Base-by-base conservation (phyloP, 495 filamentous ascomycete species). In the Neurospora sp. region DNA sequence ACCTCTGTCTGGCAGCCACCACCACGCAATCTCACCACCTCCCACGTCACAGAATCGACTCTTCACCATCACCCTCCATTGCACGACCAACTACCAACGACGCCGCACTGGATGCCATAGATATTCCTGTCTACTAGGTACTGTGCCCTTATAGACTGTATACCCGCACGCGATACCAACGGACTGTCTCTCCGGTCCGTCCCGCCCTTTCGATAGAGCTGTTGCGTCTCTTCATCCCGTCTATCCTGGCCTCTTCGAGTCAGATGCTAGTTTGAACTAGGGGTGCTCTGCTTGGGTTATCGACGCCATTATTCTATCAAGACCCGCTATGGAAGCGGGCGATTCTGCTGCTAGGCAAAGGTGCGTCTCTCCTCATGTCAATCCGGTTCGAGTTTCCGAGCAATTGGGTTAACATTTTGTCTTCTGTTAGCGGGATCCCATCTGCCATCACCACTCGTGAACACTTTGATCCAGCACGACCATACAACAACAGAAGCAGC, bases 251-350 rank as follows among this genome's bases (percentile, higher is more conserved):
- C 31, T 38, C 35, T 42, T n/a, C 59, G n/a, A 41, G 44, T 71
- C 70, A 71, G 44, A 78, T 76, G 74, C 72, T 73, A 71, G 69
- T 61, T 40, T 72, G 76, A 70, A 70, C 69, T 73, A 68, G 59
- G 68, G 61, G 69, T 73, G 69, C 72, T 71, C 53, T 69, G 70
- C 73, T 74, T 69, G 59, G 48, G 76, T 53, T 40, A 39, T 69
- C 71, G 70, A 72, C 66, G 44, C 71, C 73, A 66, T 14, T 48
- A 16, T 31, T 73, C 61, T 12, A 68, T 72, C 14, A 44, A 77
- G 78, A 74, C 82, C 80, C 84, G 85, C 81, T 83, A 87, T 87
- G 85, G 85, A 86, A 84, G 81, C 79, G 83, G 85, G 83, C 76
- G 84, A 84, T 75, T 79, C 79, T 80, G 80, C 81, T 74, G 77